Conservation (phyloP, 768 basidiomycete species). For the Postia placenta region DNA sequence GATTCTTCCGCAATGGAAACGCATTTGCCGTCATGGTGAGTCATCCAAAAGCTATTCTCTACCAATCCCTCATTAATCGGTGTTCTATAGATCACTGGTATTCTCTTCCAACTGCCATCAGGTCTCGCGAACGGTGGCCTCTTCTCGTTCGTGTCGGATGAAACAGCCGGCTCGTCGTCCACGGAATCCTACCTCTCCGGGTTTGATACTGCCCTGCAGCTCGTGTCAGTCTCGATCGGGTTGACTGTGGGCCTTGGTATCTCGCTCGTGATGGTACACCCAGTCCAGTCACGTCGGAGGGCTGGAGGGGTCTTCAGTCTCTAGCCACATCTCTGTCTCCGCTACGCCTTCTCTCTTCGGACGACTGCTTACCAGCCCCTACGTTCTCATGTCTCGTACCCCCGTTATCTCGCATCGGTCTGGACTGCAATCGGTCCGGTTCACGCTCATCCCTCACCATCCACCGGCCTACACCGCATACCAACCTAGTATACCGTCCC, state of each 20-base stretch:
- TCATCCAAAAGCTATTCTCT: neutral
- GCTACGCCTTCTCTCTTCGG: neutral
- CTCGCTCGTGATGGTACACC: slow-evolving; percentile 60
- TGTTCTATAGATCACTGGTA: slow-evolving; percentile 58
- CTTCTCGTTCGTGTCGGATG: slow-evolving; percentile 58
- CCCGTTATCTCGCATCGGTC: neutral
- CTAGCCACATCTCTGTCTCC: slow-evolving; percentile 17
- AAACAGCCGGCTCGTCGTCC: slow-evolving; percentile 41
- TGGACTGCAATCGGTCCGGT: neutral
- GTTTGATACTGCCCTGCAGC: slow-evolving; percentile 69
- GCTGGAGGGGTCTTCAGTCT: slow-evolving; percentile 61
- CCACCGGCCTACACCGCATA: neutral
- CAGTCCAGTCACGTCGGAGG: slow-evolving; percentile 50
- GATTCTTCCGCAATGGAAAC: slow-evolving; percentile 60
- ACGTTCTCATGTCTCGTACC: neutral
- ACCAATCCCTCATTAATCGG: neutral
- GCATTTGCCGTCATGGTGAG: slow-evolving; percentile 77
- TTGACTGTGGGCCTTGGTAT: slow-evolving; percentile 77
- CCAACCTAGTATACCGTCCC: neutral
- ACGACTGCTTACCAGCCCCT: neutral
- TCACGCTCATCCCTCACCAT: too few relatives aligned
- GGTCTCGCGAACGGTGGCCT: slow-evolving; percentile 78
- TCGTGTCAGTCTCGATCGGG: slow-evolving; percentile 73
- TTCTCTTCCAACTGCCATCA: slow-evolving; percentile 81
- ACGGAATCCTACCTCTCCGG: slow-evolving; percentile 54